phyloP scores from a whole-genome alignment of 306 rosid species.

The Casuarina glauca region DNA sequence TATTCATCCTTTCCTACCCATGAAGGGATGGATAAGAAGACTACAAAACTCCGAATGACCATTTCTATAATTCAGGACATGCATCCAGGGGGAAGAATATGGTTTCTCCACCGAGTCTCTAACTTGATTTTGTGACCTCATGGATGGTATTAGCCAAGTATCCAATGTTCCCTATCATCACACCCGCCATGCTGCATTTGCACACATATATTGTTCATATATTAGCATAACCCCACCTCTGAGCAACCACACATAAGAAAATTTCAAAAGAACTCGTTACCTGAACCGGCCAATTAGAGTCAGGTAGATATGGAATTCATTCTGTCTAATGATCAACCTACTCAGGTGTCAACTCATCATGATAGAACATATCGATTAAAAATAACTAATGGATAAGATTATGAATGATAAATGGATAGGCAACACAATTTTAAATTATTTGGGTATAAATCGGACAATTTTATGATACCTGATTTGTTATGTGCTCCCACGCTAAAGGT shows the following conservation, averaged over 20 bases:
- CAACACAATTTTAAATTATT: not conserved
- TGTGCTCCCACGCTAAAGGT: slow-evolving; percentile 77
- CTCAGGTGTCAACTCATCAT: slow-evolving; percentile 85
- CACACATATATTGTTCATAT: not conserved
- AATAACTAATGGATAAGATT: not conserved
- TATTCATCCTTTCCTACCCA: not conserved
- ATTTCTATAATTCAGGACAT: not conserved
- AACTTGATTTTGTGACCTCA: slow-evolving; percentile 69
- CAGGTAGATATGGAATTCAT: slow-evolving; percentile 81
- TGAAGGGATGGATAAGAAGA: not conserved
- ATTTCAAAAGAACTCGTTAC: slow-evolving; percentile 28
- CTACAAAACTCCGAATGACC: not conserved
- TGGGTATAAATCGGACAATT: slow-evolving; percentile 4
- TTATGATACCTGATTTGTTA: slow-evolving; percentile 69
- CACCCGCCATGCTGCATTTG: slow-evolving; percentile 85
- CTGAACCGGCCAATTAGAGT: slow-evolving; percentile 95
- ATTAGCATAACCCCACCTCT: not conserved
- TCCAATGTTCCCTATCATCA: slow-evolving; percentile 72
- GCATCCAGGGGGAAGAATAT: not conserved
- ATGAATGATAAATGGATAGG: not conserved
- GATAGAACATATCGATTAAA: slow-evolving; percentile 80
- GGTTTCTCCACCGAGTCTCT: slow-evolving; percentile 4
- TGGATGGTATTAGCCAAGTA: slow-evolving; percentile 86
- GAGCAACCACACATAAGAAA: not conserved
- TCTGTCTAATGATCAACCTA: slow-evolving; percentile 85